Evolutionary conservation across 129 eudicot species (phyloP), one percentile per base, ranked within the genome.

Genomic region (Glebionis coronaria): DNA sequence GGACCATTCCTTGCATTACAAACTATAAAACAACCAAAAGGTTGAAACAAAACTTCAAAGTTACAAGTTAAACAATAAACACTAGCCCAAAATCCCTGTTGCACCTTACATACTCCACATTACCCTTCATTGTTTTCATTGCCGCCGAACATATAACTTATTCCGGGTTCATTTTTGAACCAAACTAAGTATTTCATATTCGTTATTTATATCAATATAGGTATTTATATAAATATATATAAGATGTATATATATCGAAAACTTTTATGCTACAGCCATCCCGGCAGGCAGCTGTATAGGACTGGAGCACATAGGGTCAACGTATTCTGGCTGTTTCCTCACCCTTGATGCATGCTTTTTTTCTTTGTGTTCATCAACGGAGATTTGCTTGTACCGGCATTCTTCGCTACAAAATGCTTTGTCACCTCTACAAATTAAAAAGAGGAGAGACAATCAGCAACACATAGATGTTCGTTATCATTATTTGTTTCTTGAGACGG

Each of bases 401-500:
- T 88, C 87, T 59, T 79, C 87, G n/a, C 96, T 85, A 73, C 96
- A 88, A 73, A 88, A 88, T 9, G 89, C 96, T 67, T 82, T 85
- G 71, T 88, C 96, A 27, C 96, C 96, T 46, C 96, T 85, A 84
- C 63, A 76, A 50, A 12, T 44, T 7, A 47, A 60, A 51, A 66
- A 44, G 6, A 58, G 61, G 51, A 11, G 35, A 27, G 42, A 52
- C 19, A 15, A 25, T 46, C 40, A 66, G 63, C 49, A 23, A 35
- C 42, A 59, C 50, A 50, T 56, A 57, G 19, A 65, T 56, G 31
- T 66, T 35, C 4, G 63, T 25, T 12, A 31, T 14, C 20, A 55
- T 64, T 15, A 9, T 10, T 12, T 40, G 4, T 70, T 7, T 46
- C 56, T 64, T 45, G 56, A 45, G 25, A 12, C 16, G 15, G 29